A percentile compares a stretch with the other conserved stretches of the same genome.
Conservation (phyloP, 306 rosid species). For the apple (Malus domestica) region ASM211411v1 NC_041795.1:10480501-10481000, state of each 20-base stretch:
- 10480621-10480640: constrained; percentile 64
- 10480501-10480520: constrained; percentile 74
- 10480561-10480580: constrained; percentile 92
- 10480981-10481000: not conserved
- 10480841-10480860: not conserved
- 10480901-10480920: not conserved
- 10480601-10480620: constrained; percentile 98
- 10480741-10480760: not conserved
- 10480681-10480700: not conserved
- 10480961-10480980: not conserved
- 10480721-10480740: not conserved
- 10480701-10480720: not conserved
- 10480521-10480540: constrained; percentile 82
- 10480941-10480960: not conserved
- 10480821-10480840: not conserved
- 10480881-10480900: not conserved
- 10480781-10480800: not conserved
- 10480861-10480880: not conserved
- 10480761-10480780: not conserved
- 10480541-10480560: constrained; percentile 97
- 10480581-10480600: constrained; percentile 92
- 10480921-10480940: not conserved
- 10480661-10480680: not conserved
- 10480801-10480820: not conserved
- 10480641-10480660: not conserved